Evolutionary conservation across 2,329 filamentous ascomycete species (phyloP), one percentile per base, ranked within the genome.

Genomic region (Dactylellina sp.): DNA sequence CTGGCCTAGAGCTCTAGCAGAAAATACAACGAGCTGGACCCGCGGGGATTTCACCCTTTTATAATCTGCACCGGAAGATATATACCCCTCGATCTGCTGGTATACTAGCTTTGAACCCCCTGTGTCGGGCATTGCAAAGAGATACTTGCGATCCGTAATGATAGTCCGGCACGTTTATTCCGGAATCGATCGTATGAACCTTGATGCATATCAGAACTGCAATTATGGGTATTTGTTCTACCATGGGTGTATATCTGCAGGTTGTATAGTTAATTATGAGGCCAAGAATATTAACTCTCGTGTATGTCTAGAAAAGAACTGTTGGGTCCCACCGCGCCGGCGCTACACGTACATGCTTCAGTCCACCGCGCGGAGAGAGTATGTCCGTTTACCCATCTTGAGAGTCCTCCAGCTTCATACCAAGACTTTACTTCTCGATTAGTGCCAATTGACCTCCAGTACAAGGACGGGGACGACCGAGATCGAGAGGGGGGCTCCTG

Each of bases 321-420:
- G 28, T 32, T n/a, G n/a, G n/a, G n/a, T n/a, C n/a, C n/a, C n/a
- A n/a, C n/a, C n/a, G n/a, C n/a, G n/a, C n/a, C n/a, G n/a, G n/a
- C n/a, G n/a, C n/a, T n/a, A n/a, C n/a, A n/a, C n/a, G n/a, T n/a
- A n/a, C n/a, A n/a, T n/a, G n/a, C n/a, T n/a, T 14, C 14, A 25
- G 5, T 22, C 24, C 6, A 2, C 1, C n/a, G 37, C 40, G 61
- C 61, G 61, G 61, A 57, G 50, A 65, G 40, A 65, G 39, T 65
- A 49, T 39, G 40, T 56, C 61, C 61, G 61, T 65, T 56, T 65
- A 56, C 40, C 61, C 61, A 56, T 20, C 22, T 37, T 64, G 24
- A 42, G 37, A 55, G 20, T 20, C 25, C n/a, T n/a, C n/a, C n/a
- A n/a, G n/a, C n/a, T n/a, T n/a, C n/a, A n/a, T n/a, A n/a, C n/a